A percentile compares a stretch with the other conserved stretches of the same genome.
Conservation (phyloP, 2,329 filamentous ascomycete species). For the Rutstroemia sp. region DNA sequence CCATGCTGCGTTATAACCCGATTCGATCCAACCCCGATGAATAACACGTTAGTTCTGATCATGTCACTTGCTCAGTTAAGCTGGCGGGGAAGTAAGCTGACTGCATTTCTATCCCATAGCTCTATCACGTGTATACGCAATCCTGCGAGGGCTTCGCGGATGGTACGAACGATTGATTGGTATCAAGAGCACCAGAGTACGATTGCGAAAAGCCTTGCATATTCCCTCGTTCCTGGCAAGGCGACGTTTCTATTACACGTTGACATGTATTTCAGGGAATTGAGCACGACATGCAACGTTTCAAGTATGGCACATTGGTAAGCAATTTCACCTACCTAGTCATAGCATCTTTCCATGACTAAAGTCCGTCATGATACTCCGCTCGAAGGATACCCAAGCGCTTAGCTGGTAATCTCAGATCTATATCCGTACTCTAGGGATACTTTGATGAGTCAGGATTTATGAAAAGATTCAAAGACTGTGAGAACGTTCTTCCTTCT, state of each 20-base stretch:
- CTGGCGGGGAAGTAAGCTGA: slow-evolving; percentile 9
- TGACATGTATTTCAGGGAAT: too few relatives aligned
- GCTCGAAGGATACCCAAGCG: too few relatives aligned
- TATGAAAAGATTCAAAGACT: too few relatives aligned
- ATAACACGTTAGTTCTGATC: too few relatives aligned
- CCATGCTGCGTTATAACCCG: neutral
- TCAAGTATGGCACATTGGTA: neutral
- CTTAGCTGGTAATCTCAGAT: too few relatives aligned
- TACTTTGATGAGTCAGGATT: too few relatives aligned
- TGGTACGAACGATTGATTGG: neutral
- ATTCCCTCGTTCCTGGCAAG: neutral
- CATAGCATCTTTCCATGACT: too few relatives aligned
- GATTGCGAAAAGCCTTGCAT: neutral
- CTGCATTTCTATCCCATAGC: neutral
- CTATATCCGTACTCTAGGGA: too few relatives aligned
- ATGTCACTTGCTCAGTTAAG: neutral
- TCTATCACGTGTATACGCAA: neutral
- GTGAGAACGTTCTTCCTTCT: too few relatives aligned
- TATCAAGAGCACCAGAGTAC: neutral
- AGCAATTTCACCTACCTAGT: neutral
- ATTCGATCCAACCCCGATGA: neutral
- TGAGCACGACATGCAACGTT: neutral
- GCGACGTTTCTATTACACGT: neutral
- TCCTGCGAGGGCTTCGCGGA: neutral
- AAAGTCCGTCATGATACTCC: too few relatives aligned